phyloP scores from a whole-genome alignment of 2,329 filamentous ascomycete species.

The Zalaria sp. region DNA sequence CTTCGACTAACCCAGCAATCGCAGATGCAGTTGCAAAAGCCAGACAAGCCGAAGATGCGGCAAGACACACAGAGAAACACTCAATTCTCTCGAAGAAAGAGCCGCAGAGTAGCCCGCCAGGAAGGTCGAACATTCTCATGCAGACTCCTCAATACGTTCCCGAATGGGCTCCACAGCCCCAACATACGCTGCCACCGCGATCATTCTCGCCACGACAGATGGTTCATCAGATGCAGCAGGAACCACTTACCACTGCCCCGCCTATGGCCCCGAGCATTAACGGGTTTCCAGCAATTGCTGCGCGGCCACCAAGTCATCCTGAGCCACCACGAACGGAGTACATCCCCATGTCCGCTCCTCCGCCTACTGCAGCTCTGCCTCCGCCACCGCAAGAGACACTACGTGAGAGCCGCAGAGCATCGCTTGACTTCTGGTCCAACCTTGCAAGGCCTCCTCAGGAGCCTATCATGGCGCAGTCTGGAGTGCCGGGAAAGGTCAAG shows the following conservation, averaged over 20 bases:
- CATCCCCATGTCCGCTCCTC: neutral
- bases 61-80: neutral
- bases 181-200: neutral
- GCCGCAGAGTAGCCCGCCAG: neutral
- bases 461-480: neutral
- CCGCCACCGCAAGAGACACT: neutral
- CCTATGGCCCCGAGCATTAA: neutral
- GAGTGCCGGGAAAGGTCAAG: slow-evolving; percentile 1
- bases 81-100: neutral
- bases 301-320: neutral
- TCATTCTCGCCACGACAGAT: neutral
- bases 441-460: slow-evolving; percentile 1
- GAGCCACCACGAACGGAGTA: neutral
- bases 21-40: neutral
- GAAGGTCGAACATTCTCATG: neutral
- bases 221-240: neutral
- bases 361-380: neutral
- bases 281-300: neutral
- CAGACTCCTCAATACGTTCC: neutral
- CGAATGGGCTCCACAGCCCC: neutral
- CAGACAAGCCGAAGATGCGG: neutral
- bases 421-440: slow-evolving; percentile 5
- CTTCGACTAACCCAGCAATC: slow-evolving; percentile 15
- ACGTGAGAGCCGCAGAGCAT: neutral
- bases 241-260: neutral